Evolutionary conservation across 768 basidiomycete genomes (phyloP).

Genomic region (Tubosaeta brunneosetosa): DNA sequence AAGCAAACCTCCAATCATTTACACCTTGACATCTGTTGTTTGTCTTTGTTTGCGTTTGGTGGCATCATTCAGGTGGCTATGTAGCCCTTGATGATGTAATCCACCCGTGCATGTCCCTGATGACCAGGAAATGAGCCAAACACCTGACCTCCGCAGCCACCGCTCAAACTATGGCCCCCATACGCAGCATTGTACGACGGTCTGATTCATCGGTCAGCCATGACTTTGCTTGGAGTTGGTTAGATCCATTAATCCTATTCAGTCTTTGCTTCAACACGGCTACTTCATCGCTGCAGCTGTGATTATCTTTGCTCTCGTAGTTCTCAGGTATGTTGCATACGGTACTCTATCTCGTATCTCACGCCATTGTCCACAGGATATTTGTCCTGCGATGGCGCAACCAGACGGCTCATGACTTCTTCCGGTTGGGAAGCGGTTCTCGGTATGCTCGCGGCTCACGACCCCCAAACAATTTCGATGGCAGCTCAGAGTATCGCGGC

Average conservation of each 20-base stretch:
- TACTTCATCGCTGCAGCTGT: constrained; percentile 21
- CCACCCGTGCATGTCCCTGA: too few relatives aligned
- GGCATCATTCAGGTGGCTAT: constrained; percentile 15
- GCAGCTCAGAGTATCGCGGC: constrained; percentile 12
- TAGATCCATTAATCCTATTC: not conserved
- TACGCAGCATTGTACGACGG: constrained; percentile 3
- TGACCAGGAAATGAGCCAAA: too few relatives aligned
- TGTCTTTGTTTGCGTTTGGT: constrained; percentile 19
- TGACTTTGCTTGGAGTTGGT: not conserved
- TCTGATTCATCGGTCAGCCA: constrained; percentile 12
- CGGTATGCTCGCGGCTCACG: constrained; percentile 1
- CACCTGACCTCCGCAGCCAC: not conserved
- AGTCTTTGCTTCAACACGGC: constrained; percentile 20
- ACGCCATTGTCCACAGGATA: constrained; percentile 11
- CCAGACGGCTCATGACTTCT: constrained; percentile 18
- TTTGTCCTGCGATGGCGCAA: constrained; percentile 22
- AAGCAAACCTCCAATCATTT: not conserved
- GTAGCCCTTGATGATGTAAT: not conserved
- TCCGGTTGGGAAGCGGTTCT: constrained; percentile 1
- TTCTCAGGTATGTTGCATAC: constrained; percentile 15
- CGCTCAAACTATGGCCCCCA: constrained; percentile 6
- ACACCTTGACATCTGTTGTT: constrained; percentile 7
- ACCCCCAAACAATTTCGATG: not conserved
- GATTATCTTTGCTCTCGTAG: constrained; percentile 14
- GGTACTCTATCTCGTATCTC: not conserved